Evolutionary conservation across 1,284 basidiomycete species (phyloP), one percentile per base, ranked within the genome.

Genomic region (Sporisorium exsertum): DNA sequence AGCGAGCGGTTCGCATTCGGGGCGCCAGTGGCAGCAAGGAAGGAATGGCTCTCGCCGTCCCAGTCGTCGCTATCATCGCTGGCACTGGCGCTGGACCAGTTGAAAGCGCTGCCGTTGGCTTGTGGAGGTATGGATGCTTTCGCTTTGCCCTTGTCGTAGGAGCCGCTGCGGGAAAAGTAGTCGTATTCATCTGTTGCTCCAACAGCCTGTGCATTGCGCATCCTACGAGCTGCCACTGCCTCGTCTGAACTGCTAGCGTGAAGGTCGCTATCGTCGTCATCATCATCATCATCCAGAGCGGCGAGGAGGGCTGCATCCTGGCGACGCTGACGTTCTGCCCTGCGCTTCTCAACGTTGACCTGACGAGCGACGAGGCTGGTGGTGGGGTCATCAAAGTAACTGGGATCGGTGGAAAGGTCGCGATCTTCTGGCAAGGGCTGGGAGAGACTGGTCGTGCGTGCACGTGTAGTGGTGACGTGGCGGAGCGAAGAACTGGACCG

Each of bases 401-500:
- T 64, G 35, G 63, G 40, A 33, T 67, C 60, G 15, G 20, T 59
- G 45, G 59, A 64, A 27, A 66, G 55, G 50, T 68, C 75, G 16
- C 69, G 58, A 37, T 80, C 77, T 47, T 81, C 79, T 9, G 70
- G 74, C 22, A 81, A 24, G 1, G 79, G 73, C 20, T 69, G 69
- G 3, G 64, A 64, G 35, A 81, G 72, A 46, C 76, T 66, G 26
- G 69, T 51, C 18, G 67, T 80, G 32, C 70, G 71, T 22, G 66
- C 45, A 20, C 67, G 60, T 5, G 40, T 58, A 2, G 60, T 64
- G 18, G 69, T 74, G 55, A 81, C 77, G 51, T 81, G 79, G 3
- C 80, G 67, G 10, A 81, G 75, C 5, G 80, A 78, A 13, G 80
- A 72, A 29, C 70, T 75, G 46, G 72, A 72, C 8, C 72, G 70